A percentile compares a stretch with the other conserved stretches of the same genome.
phyloP scores from a whole-genome alignment of 2,329 filamentous ascomycete genomes.

The Penicillium sp. region DNA sequence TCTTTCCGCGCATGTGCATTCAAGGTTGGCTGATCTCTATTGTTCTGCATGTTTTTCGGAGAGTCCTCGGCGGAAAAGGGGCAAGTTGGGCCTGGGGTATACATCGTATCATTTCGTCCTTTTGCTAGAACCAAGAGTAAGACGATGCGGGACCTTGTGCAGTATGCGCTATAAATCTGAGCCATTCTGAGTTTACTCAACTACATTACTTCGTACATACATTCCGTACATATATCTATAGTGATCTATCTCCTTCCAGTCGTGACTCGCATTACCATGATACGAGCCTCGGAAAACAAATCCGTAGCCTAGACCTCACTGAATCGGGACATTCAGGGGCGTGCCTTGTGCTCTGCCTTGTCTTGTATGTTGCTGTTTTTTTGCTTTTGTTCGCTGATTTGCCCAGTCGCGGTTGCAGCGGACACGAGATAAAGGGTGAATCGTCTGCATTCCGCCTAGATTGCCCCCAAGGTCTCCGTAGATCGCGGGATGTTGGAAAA shows the following conservation, averaged over 20 bases:
- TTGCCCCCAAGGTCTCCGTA: not conserved
- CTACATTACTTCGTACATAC: not conserved
- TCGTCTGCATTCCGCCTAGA: not conserved
- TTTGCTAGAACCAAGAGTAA: not conserved
- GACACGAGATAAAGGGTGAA: constrained; percentile 26
- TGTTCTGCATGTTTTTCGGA: not conserved
- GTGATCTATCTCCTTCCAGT: not conserved
- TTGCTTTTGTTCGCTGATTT: constrained; percentile 3
- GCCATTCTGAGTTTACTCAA: not conserved
- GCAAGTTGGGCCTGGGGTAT: not conserved
- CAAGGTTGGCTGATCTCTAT: not conserved
- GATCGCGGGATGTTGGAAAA: not conserved
- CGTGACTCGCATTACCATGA: constrained; percentile 9
- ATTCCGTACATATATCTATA: no score
- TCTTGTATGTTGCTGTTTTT: not conserved
- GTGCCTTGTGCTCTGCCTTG: not conserved
- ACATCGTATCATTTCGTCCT: not conserved
- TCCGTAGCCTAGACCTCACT: constrained; percentile 4
- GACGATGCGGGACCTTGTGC: not conserved
- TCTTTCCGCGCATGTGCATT: no score
- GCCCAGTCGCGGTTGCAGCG: constrained; percentile 25
- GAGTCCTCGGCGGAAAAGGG: not conserved
- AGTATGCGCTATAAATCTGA: not conserved
- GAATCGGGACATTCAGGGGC: not conserved
- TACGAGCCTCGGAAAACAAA: not conserved